These are phyloP conservation scores for Tylopilus rubrobrunneus DNA, from an alignment of 768 basidiomycete genomes.

Conservation along the genomic window DNA sequence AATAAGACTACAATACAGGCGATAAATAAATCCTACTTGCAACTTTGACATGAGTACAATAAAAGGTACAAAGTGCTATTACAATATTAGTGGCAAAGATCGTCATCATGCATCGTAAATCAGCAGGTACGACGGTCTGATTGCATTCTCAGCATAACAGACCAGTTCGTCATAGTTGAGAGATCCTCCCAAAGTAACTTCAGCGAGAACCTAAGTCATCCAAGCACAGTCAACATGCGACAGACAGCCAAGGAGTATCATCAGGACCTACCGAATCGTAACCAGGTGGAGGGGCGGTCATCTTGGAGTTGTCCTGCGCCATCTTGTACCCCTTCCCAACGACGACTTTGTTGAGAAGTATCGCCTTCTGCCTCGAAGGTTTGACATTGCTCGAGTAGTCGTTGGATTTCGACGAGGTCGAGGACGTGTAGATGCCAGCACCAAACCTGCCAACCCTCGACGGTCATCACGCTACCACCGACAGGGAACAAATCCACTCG, in stretches of 20 bases:
- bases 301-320: conserved; percentile 49
- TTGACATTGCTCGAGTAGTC: conserved; percentile 65
- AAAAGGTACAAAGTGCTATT: neutral
- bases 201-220: conserved; percentile 55
- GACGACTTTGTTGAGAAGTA: conserved; percentile 71
- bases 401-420: conserved; percentile 79
- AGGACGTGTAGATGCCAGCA: conserved; percentile 68
- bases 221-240: neutral
- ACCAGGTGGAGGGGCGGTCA: conserved; percentile 58
- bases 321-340: conserved; percentile 70
- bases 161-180: conserved; percentile 71
- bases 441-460: conserved; percentile 46
- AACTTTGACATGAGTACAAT: neutral
- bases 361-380: conserved; percentile 53
- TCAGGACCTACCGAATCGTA: conserved; percentile 57
- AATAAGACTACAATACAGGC: neutral
- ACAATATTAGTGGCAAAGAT: neutral
- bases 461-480: conserved; percentile 2
- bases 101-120: conserved; percentile 51
- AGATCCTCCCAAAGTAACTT: conserved; percentile 51
- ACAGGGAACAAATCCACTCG: conserved; percentile 19
- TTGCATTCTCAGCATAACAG: conserved; percentile 68
- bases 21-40: conserved; percentile 6
- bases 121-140: conserved; percentile 66
- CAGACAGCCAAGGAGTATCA: neutral